Base-by-base conservation (phyloP, 345 rosid genomes). In the Pistacia atlantica region DNA sequence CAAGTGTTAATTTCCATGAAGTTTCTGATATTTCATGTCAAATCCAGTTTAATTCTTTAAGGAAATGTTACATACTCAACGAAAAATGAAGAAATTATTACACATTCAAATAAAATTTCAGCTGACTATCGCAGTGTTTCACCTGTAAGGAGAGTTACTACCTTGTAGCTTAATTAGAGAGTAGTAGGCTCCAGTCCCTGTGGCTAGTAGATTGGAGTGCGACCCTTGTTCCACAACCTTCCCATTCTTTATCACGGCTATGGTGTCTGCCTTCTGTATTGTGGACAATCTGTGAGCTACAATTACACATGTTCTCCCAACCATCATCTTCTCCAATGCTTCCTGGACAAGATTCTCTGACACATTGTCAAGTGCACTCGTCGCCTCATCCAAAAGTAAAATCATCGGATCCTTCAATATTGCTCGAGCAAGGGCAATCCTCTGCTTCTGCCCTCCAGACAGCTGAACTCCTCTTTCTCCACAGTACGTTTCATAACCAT, bases 361-460 rank as follows among this genome's bases (percentile, higher is more conserved):
- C 38, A 49, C 65, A 3, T 79, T 80, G 57, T 87, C 87, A 1
- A 87, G 83, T 1, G 90, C 88, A 33, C 84, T 85, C 0, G 86
- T 87, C 0, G 88, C 87, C 73, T 82, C 89, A 33, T 85, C 87
- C 6, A 85, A 12, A 4, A 83, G 83, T 12, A 87, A 75, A 70
- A 85, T 82, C n/a, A 28, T 69, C 0, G 83, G 87, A 74, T 77
- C 73, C 76, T 80, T 85, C 67, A 87, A 66, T 11, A 82, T 82
- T 4, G 82, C 87, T 66, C 83, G 75, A 45, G 90, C 89, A 35
- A 87, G 60, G 7, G 85, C 84, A 11, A 85, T 83, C 68, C 86
- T 80, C 70, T 87, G 89, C 70, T 82, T 87, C 78, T 87, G 87
- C 8, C 89, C 89, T 65, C 89, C 89, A 1, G 87, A 87, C 13